Conservation (phyloP, 306 rosid genomes). For the Fragaria iinumae region DNA sequence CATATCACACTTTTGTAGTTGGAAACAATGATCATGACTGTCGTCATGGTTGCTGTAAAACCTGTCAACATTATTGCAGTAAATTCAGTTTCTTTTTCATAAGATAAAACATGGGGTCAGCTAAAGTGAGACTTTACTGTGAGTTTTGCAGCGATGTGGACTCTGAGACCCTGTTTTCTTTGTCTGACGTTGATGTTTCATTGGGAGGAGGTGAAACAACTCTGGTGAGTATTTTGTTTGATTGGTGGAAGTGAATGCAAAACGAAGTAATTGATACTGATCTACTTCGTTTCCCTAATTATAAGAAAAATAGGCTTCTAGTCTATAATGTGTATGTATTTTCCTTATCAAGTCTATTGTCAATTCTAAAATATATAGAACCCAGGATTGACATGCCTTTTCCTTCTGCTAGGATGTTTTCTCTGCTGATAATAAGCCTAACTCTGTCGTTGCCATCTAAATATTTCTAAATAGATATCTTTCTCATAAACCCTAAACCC, state of each 20-base stretch:
- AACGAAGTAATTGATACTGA: not conserved
- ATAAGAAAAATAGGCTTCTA: not conserved
- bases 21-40: not conserved
- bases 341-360: not conserved
- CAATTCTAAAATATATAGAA: not conserved
- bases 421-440: not conserved
- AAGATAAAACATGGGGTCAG: not conserved
- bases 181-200: slow-evolving; percentile 67
- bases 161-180: slow-evolving; percentile 44
- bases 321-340: not conserved
- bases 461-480: not conserved
- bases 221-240: slow-evolving; percentile 58
- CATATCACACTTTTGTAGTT: not conserved
- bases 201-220: slow-evolving; percentile 69
- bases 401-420: not conserved
- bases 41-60: not conserved
- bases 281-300: not conserved
- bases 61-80: not conserved
- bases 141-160: slow-evolving; percentile 52
- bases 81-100: not conserved
- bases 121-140: slow-evolving; percentile 17
- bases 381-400: not conserved
- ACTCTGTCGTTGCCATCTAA: not conserved
- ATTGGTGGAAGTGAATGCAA: not conserved
- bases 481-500: not conserved